These are phyloP conservation scores for Lichtheimia ramosa DNA, from an alignment of 371 early-diverging fungal genomes.

Conservation along the genomic window DNA sequence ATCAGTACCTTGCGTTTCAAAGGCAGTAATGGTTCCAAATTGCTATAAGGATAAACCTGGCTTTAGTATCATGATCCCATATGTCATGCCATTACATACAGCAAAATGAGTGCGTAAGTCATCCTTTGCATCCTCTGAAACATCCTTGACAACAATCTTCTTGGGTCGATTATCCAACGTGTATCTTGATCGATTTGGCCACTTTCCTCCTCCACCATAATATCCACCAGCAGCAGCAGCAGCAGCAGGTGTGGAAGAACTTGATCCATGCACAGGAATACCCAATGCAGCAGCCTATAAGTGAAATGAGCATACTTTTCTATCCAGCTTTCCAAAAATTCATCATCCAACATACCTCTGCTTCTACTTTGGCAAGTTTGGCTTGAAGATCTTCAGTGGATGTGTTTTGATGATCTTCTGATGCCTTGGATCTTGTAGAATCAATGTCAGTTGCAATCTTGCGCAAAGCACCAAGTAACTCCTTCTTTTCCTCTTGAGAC, in stretches of 20 bases:
- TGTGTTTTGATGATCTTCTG: slow-evolving; percentile 1
- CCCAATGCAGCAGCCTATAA: slow-evolving; percentile 35
- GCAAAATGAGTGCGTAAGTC: slow-evolving; percentile 63
- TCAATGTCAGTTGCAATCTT: slow-evolving; percentile 37
- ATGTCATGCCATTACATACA: slow-evolving; percentile 25
- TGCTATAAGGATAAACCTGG: slow-evolving; percentile 28
- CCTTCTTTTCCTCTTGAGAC: slow-evolving; percentile 52
- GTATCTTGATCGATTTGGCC: slow-evolving; percentile 25
- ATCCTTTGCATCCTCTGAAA: slow-evolving; percentile 46
- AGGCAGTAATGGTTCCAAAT: slow-evolving; percentile 51
- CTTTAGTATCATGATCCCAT: too few species aligned
- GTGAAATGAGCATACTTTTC: too few species aligned
- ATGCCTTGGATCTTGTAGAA: slow-evolving; percentile 10
- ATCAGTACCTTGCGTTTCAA: slow-evolving; percentile 29
- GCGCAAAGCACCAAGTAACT: slow-evolving; percentile 44
- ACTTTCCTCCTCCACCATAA: slow-evolving; percentile 50
- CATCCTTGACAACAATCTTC: slow-evolving; percentile 57
- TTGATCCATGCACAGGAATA: slow-evolving; percentile 17
- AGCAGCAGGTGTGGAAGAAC: slow-evolving; percentile 38
- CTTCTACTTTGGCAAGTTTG: slow-evolving; percentile 64
- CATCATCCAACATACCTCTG: slow-evolving; percentile 58
- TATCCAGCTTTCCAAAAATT: background rate
- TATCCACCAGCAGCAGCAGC: slow-evolving; percentile 55
- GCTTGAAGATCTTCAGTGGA: slow-evolving; percentile 38
- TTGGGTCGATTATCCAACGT: slow-evolving; percentile 71